A percentile compares a stretch with the other conserved stretches of the same genome.
phyloP scores from a whole-genome alignment of 2,329 filamentous ascomycete genomes.

The Colletotrichum theobromicola region DNA sequence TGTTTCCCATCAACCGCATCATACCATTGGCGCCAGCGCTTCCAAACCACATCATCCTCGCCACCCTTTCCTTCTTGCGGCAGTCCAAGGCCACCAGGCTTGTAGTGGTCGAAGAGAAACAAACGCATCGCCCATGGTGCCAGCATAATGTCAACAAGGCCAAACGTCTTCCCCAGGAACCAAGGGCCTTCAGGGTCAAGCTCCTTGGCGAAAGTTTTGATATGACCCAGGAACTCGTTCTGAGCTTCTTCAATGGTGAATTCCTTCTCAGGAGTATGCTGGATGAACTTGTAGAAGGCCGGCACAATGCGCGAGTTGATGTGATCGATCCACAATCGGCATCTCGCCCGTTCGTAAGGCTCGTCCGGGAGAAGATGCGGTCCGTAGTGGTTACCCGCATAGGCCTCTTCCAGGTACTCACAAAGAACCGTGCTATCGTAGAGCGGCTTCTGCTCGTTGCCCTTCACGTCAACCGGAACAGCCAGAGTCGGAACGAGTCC shows the following conservation, averaged over 20 bases:
- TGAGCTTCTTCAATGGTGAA: slow-evolving; percentile 59
- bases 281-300: slow-evolving; percentile 67
- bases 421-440: slow-evolving; percentile 77
- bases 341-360: slow-evolving; percentile 68
- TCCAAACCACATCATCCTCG: slow-evolving; percentile 64
- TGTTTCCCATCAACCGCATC: slow-evolving; percentile 61
- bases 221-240: slow-evolving; percentile 59
- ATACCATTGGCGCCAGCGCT: slow-evolving; percentile 69
- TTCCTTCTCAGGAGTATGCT: slow-evolving; percentile 56
- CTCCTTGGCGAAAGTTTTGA: slow-evolving; percentile 66
- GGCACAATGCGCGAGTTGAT: slow-evolving; percentile 71
- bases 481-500: slow-evolving; percentile 76
- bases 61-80: slow-evolving; percentile 33
- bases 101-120: slow-evolving; percentile 79
- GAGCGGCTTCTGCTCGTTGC: slow-evolving; percentile 57
- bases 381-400: slow-evolving; percentile 49
- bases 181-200: slow-evolving; percentile 65
- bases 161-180: slow-evolving; percentile 69
- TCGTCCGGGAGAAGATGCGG: slow-evolving; percentile 62
- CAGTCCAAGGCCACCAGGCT: slow-evolving; percentile 58
- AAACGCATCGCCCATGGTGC: slow-evolving; percentile 76
- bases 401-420: slow-evolving; percentile 79
- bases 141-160: slow-evolving; percentile 72
- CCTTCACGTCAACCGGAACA: slow-evolving; percentile 40
- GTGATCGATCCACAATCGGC: slow-evolving; percentile 78